These are phyloP conservation scores for Pleoardoris graminearum DNA, from an alignment of 2,329 filamentous ascomycete species.

Conservation along the genomic window DNA sequence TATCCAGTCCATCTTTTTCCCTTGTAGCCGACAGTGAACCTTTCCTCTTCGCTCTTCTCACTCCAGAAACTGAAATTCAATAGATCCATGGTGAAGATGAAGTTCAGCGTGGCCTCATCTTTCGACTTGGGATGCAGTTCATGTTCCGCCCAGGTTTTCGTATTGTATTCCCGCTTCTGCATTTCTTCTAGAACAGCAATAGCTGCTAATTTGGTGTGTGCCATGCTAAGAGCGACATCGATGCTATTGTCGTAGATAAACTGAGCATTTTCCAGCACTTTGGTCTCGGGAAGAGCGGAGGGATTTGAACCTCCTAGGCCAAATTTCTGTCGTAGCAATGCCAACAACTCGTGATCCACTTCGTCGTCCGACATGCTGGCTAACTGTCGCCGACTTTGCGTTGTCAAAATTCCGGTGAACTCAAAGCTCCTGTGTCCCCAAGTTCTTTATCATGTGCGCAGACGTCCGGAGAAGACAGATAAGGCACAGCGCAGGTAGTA, in stretches of 20 bases:
- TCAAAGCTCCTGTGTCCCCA: neutral
- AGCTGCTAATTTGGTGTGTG: conserved; percentile 79
- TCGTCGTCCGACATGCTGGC: conserved; percentile 86
- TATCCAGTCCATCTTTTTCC: conserved; percentile 90
- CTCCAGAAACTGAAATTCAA: conserved; percentile 99
- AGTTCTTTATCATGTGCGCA: neutral
- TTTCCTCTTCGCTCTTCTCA: conserved; percentile 66
- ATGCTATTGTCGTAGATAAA: conserved; percentile 90
- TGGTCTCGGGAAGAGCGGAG: conserved; percentile 69
- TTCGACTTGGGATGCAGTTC: conserved; percentile 85
- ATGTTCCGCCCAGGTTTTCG: conserved; percentile 83
- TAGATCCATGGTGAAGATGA: conserved; percentile 97
- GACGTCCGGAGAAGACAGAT: neutral
- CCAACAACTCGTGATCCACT: conserved; percentile 83
- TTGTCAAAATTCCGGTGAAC: neutral
- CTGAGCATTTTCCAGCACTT: conserved; percentile 79
- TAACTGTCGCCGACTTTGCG: neutral
- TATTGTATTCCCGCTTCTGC: conserved; percentile 81
- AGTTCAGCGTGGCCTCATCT: conserved; percentile 78
- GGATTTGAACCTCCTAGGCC: conserved; percentile 60
- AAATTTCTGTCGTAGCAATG: conserved; percentile 80
- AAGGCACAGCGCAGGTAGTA: neutral
- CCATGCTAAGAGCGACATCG: conserved; percentile 86
- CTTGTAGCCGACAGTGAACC: conserved; percentile 81
- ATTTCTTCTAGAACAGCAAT: conserved; percentile 78